Evolutionary conservation across 1,284 basidiomycete genomes (phyloP).

Genomic region (Sanghuangporus baumii): DNA sequence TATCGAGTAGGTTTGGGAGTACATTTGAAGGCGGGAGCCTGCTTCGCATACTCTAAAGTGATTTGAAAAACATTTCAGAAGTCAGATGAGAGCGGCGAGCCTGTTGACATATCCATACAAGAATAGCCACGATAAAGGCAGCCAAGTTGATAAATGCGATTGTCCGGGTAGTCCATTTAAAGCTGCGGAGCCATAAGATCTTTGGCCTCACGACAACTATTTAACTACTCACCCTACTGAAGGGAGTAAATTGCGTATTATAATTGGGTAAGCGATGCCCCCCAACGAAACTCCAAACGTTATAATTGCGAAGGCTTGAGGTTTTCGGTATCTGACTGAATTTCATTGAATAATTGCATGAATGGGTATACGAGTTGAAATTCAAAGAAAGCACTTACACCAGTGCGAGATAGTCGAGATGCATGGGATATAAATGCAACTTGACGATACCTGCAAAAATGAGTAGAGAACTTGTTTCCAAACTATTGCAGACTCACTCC

Average conservation of each 20-base stretch:
- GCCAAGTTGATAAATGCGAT: slow-evolving; percentile 2
- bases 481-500: slow-evolving; percentile 33
- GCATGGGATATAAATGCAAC: slow-evolving; percentile 43
- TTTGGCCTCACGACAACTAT: neutral
- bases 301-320: slow-evolving; percentile 36
- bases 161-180: slow-evolving; percentile 5
- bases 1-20: neutral
- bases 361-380: neutral
- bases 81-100: neutral
- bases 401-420: slow-evolving; percentile 44
- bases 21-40: neutral
- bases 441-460: slow-evolving; percentile 31
- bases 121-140: neutral
- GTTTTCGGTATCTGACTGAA: slow-evolving; percentile 31
- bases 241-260: slow-evolving; percentile 35
- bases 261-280: slow-evolving; percentile 45
- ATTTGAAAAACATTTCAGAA: neutral
- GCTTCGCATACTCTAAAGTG: neutral
- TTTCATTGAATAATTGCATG: neutral
- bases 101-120: neutral
- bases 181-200: neutral
- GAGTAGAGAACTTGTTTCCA: neutral
- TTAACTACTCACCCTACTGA: neutral
- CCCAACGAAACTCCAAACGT: slow-evolving; percentile 39
- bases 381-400: slow-evolving; percentile 24